A percentile compares a stretch with the other conserved stretches of the same genome.
These are phyloP conservation scores for Fistulifera solaris DNA, from an alignment of 108 stramenopile species.

Conservation along the genomic window DNA sequence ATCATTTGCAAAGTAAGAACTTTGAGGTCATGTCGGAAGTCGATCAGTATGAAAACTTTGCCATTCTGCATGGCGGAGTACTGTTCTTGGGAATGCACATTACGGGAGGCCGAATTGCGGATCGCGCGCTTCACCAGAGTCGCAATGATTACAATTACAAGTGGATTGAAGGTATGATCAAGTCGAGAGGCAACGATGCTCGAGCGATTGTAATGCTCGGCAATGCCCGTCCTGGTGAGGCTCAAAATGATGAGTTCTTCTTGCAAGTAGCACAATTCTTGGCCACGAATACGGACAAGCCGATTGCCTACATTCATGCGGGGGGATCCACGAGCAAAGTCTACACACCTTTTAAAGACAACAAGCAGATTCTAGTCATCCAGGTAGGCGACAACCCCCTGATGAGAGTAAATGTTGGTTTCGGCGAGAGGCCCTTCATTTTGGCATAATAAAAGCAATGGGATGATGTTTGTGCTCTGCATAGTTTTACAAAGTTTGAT, in stretches of 20 bases:
- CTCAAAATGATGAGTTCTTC: constrained; percentile 51
- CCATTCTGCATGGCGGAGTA: constrained; percentile 53
- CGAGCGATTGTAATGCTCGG: constrained; percentile 62
- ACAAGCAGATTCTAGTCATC: constrained; percentile 11
- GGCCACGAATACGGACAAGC: constrained; percentile 23
- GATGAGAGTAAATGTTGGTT: constrained; percentile 21
- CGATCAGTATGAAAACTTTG: constrained; percentile 47
- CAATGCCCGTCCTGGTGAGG: constrained; percentile 46
- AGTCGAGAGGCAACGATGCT: constrained; percentile 24
- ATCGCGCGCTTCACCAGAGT: constrained; percentile 26
- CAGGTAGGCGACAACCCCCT: constrained; percentile 6
- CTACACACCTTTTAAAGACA: constrained; percentile 17
- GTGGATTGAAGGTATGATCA: constrained; percentile 46
- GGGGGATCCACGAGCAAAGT: neutral
- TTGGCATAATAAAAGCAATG: neutral
- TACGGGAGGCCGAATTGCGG: constrained; percentile 38
- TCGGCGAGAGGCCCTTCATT: constrained; percentile 16
- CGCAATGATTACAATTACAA: constrained; percentile 47
- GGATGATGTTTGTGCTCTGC: neutral
- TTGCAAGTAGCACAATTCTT: constrained; percentile 22
- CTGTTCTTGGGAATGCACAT: constrained; percentile 63
- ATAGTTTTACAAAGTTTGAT: too few species aligned
- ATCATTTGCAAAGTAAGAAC: constrained; percentile 26
- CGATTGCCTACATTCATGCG: constrained; percentile 65
- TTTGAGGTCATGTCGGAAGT: constrained; percentile 28